Evolutionary conservation across 164 flowering plant species (phyloP).

Genomic region (Kalanchoe fedtschenkoi): DNA sequence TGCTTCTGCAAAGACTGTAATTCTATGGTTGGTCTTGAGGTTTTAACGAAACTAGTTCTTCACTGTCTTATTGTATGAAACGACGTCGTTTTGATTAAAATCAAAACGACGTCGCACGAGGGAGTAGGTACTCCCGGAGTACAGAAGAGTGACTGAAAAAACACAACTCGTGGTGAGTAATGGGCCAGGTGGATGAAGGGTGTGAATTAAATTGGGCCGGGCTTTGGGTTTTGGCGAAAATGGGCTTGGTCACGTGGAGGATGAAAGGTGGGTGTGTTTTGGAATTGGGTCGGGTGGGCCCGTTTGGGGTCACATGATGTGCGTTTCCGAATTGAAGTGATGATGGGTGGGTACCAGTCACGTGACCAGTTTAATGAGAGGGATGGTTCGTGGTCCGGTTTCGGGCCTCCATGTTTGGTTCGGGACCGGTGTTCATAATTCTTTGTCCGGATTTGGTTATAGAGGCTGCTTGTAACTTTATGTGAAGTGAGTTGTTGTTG

Average conservation of each 20-base stretch:
- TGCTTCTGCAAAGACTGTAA: too few relatives aligned
- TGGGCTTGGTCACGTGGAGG: background rate
- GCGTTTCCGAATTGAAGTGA: background rate
- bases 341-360: background rate
- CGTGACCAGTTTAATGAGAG: constrained; percentile 1
- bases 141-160: too few relatives aligned
- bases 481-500: too few relatives aligned
- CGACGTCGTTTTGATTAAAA: too few relatives aligned
- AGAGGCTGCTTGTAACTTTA: too few relatives aligned
- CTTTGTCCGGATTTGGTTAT: background rate
- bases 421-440: background rate
- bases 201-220: background rate
- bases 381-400: background rate
- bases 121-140: too few relatives aligned
- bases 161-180: background rate
- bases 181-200: too few relatives aligned
- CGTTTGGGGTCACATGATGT: background rate
- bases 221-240: background rate
- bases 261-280: background rate
- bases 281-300: background rate
- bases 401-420: background rate
- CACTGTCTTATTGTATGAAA: too few relatives aligned
- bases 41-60: too few relatives aligned
- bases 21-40: too few relatives aligned
- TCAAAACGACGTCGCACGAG: too few relatives aligned